Base-by-base conservation (phyloP, 2,329 filamentous ascomycete genomes). In the Thelonectria discophora region DNA sequence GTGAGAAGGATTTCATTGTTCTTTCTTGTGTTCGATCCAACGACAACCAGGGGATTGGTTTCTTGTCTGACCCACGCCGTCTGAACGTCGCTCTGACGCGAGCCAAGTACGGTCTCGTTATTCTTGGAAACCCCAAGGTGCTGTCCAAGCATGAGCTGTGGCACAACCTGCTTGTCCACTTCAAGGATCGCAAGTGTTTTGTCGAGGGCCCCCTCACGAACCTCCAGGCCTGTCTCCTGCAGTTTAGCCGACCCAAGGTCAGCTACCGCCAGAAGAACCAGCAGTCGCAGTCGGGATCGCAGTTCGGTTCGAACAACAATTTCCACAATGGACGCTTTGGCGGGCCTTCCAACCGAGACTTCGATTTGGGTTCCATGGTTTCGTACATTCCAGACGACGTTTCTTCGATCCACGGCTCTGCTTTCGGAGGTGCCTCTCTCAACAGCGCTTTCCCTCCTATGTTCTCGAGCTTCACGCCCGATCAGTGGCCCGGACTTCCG, bases 1-100 rank as follows among this genome's bases (percentile, higher is more conserved):
- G 95, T 82, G 95, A 99, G 80, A 99, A 99, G 81, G 95, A 99
- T 75, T 99, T 97, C 73, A 99, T 99, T 72, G 94, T 99, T 40
- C 84, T 99, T 32, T 98, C 95, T 64, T 99, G 95, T 74, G 95
- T 99, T 52, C 92, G 95, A 75, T 98, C 94, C 75, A 99, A 99
- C 76, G 95, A 99, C 72, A 97, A 98, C 76, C 95, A 99, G 77
- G 95, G 95, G 68, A 99, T 99, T 72, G 95, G 95, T 80, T 99
- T 99, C 87, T 83, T 99, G 82, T 98, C 94, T 63, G 95, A 99
- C 71, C 95, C 95, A 54, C 92, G 95, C 68, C 94, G 95, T 84
- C 88, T 99, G 72, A 99, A 99, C 74, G 95, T 99, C 20, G 95
- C 94, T 40, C 85, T 99, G 68, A 99, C 95, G 52, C 92, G 95